Conservation (phyloP, 257 asterid genomes). For the Paulownia fortunei region DNA sequence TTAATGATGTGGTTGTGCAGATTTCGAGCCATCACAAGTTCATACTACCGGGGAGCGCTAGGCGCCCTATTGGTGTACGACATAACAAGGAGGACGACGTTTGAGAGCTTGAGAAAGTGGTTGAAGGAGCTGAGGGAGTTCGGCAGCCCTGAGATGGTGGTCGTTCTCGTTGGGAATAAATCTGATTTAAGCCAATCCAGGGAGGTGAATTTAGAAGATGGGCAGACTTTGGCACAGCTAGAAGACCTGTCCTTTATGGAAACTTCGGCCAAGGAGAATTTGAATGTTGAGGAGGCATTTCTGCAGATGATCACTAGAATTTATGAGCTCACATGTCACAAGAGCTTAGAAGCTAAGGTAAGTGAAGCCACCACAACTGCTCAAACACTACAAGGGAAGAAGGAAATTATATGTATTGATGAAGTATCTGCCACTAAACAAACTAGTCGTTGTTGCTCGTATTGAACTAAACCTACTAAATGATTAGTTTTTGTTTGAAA, state of each 20-base stretch:
- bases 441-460: slow-evolving; percentile 59
- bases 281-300: slow-evolving; percentile 89
- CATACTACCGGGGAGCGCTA: slow-evolving; percentile 84
- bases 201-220: slow-evolving; percentile 73
- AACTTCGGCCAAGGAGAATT: slow-evolving; percentile 82
- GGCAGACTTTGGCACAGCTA: slow-evolving; percentile 66
- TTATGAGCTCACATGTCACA: slow-evolving; percentile 62
- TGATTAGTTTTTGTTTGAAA: not conserved
- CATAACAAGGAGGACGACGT: slow-evolving; percentile 65
- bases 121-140: slow-evolving; percentile 65
- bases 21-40: slow-evolving; percentile 89
- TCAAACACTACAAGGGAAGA: slow-evolving; percentile 48
- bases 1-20: slow-evolving; percentile 61
- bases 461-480: slow-evolving; percentile 22
- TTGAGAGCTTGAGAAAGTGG: slow-evolving; percentile 78
- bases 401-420: slow-evolving; percentile 63
- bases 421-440: slow-evolving; percentile 82
- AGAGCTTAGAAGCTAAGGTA: slow-evolving; percentile 54
- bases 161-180: slow-evolving; percentile 84
- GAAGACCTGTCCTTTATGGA: slow-evolving; percentile 76
- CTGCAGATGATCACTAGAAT: slow-evolving; percentile 69
- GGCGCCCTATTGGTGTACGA: slow-evolving; percentile 87
- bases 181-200: slow-evolving; percentile 61
- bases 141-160: slow-evolving; percentile 75
- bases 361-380: slow-evolving; percentile 24